Percentiles rank a stretch among this genome's conserved stretches.
phyloP scores from a whole-genome alignment of 306 rosid species.

The Gillenia trifoliata region DNA sequence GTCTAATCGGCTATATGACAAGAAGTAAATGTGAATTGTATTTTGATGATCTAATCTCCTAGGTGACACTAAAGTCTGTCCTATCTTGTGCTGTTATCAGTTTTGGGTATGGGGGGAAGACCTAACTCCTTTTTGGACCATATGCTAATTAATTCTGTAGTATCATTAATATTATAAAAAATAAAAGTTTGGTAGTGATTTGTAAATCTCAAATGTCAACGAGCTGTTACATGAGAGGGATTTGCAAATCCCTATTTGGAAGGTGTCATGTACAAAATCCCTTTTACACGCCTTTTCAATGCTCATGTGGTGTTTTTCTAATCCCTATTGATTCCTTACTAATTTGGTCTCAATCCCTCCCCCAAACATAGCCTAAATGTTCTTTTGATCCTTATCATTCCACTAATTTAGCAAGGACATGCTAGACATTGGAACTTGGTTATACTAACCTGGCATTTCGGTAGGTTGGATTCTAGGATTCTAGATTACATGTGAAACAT shows the following conservation, averaged over 20 bases:
- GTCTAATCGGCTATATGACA: background rate
- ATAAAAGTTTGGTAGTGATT: background rate
- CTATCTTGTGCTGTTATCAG: background rate
- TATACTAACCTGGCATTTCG: background rate
- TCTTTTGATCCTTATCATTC: background rate
- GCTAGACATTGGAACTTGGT: background rate
- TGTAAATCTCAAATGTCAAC: background rate
- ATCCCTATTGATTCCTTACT: background rate
- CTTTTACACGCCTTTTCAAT: too few relatives aligned
- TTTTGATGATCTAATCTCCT: background rate
- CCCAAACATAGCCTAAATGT: background rate
- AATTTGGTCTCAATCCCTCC: background rate
- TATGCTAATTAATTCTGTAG: background rate
- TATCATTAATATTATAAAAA: background rate
- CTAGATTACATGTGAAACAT: background rate
- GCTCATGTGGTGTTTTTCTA: background rate
- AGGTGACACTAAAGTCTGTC: background rate
- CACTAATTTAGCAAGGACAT: background rate
- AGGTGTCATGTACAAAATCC: too few relatives aligned
- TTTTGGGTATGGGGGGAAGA: background rate
- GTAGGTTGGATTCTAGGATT: background rate
- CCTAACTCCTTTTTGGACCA: background rate
- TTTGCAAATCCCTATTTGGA: background rate
- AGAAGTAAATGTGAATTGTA: background rate
- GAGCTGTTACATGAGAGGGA: background rate